Evolutionary conservation across 495 filamentous ascomycete species (phyloP), one percentile per base, ranked within the genome.

Genomic region (Aspergillus baeticus): DNA sequence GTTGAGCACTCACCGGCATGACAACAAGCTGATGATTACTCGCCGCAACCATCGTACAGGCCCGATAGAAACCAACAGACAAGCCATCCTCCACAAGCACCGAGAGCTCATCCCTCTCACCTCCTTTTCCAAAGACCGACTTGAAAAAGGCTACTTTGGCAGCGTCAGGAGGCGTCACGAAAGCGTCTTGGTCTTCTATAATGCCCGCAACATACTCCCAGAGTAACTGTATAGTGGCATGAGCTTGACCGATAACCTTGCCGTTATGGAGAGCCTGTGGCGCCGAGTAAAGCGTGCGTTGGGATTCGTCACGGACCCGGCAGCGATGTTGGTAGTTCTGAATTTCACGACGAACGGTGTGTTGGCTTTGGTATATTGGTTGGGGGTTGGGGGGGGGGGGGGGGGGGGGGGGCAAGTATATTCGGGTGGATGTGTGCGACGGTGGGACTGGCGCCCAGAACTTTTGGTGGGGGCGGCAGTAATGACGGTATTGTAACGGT

Each of bases 21-120:
- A 55, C 5, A 10, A 55, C 52, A 55, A 42, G 52, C 33, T 55
- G 52, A 39, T 55, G 41, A 17, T 55, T 55, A 31, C 52, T 55
- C 5, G 42, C n/a, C 2, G 42, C 52, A 15, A 37, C 42, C 52
- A 55, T 55, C 5, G 52, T 55, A 47, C 52, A 55, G 10, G 31
- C 42, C 0, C 52, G 52, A 38, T 55, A 55, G 22, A 47, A 46
- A 5, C 52, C 52, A 15, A 31, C 33, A 2, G 42, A 33, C 13
- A 55, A 20, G 18, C 52, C 52, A 1, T 17, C 42, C 6, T 23
- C 3, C 1, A 55, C 52, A 26, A 6, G 13, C 6, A 39, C 41
- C 34, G 42, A 22, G 20, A 38, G 39, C n/a, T 17, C 31, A 38
- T 21, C 34, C 14, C 13, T 26, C 20, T 17, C 20, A 31, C 39